Evolutionary conservation across 1,139 yeast species (phyloP), one percentile per base, ranked within the genome.

Genomic region (Kurtzmaniella quercitrusa): DNA sequence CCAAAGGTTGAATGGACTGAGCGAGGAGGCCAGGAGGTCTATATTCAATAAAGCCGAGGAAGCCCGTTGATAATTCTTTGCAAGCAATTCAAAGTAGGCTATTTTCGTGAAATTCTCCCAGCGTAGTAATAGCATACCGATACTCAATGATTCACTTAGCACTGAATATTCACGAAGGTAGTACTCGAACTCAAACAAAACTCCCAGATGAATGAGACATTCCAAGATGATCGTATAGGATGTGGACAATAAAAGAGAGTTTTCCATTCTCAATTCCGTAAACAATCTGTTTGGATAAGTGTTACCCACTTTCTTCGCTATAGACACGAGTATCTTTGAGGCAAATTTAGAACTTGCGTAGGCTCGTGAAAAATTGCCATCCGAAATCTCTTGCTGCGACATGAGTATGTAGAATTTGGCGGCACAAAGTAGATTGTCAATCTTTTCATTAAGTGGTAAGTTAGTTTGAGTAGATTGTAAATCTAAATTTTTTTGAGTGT

Each of bases 151-250:
- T 7, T 52, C 54, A 36, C 65, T 55, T 18, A 79, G 55, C 36
- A 66, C 71, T 7, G 58, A 55, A 35, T 75, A 63, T 49, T 83
- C 88, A 5, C 62, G 61, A 12, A 70, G 49, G 55, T 73, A 82
- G 53, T 68, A 78, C 3, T 66, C 64, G 34, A 77, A 65, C 43
- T 82, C 87, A 48, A 76, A 76, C 0, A 80, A 63, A 2, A 79
- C 52, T 0, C 88, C 88, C 38, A 79, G 52, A 36, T 65, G 68
- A 17, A 66, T 59, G 43, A 68, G 65, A 1, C 63, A 51, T 2
- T 63, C 57, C 26, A 80, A 57, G 19, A 76, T 54, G 9, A 47
- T 44, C 14, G 57, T 55, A 51, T 74, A 74, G 5, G 74, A 48
- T 4, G 59, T 54, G 9, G 66, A 54, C 28, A 80, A 53, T 20